Evolutionary conservation across 1,284 basidiomycete genomes (phyloP).

Genomic region (Trametes pubescens): DNA sequence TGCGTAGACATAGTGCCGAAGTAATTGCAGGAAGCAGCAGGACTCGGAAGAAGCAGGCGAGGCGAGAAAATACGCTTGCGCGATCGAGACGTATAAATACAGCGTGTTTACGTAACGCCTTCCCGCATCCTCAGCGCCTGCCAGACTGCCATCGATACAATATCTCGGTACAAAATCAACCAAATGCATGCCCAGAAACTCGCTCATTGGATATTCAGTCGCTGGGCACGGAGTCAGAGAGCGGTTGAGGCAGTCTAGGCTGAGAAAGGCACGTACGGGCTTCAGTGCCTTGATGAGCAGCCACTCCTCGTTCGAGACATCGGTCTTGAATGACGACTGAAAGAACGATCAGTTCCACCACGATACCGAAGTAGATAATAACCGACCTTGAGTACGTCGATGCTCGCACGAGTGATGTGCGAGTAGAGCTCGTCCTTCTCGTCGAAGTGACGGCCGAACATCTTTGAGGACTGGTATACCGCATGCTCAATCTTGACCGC

Average conservation of each 20-base stretch:
- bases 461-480: conserved; percentile 94
- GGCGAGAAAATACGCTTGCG: conserved; percentile 16
- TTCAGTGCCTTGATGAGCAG: conserved; percentile 93
- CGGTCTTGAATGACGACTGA: conserved; percentile 87
- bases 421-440: conserved; percentile 96
- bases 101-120: conserved; percentile 39
- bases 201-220: conserved; percentile 55
- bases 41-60: conserved; percentile 7
- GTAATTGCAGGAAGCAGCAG: conserved; percentile 6
- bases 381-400: conserved; percentile 92
- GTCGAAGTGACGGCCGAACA: conserved; percentile 95
- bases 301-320: conserved; percentile 95
- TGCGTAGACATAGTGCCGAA: conserved; percentile 31
- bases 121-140: conserved; percentile 23
- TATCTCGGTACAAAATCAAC: conserved; percentile 17
- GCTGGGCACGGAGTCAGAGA: conserved; percentile 42
- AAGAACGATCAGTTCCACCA: conserved; percentile 23
- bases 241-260: background rate
- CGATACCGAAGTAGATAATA: conserved; percentile 15
- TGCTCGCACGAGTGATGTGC: conserved; percentile 90
- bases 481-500: conserved; percentile 99
- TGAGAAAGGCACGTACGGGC: conserved; percentile 58
- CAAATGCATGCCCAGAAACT: background rate
- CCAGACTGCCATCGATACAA: conserved; percentile 28
- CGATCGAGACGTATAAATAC: conserved; percentile 35